Conservation (phyloP, 805 yeast species). For the Pichia ethanolica region DNA sequence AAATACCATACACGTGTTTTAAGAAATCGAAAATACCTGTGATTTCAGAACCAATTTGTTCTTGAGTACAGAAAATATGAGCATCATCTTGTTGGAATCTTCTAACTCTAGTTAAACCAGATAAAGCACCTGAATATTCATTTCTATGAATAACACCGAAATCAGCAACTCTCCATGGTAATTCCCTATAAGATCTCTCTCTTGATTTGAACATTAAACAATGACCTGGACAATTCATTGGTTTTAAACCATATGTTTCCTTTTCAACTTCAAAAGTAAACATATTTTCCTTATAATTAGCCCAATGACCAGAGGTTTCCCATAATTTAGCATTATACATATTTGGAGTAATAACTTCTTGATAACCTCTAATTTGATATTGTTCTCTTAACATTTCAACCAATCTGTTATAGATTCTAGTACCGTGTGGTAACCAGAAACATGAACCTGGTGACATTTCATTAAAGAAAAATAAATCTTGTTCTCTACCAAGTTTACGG, state of each 20-base stretch:
- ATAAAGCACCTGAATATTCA: constrained; percentile 88
- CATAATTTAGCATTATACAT: constrained; percentile 96
- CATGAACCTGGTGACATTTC: constrained; percentile 98
- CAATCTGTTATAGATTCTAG: constrained; percentile 89
- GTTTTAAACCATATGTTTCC: constrained; percentile 69
- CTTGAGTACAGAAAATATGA: constrained; percentile 87
- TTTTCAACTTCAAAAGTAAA: constrained; percentile 61
- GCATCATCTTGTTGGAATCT: constrained; percentile 98
- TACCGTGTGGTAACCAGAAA: constrained; percentile 99
- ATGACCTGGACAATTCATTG: constrained; percentile 46
- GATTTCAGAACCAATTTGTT: constrained; percentile 84
- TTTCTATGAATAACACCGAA: constrained; percentile 90
- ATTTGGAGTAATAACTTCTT: constrained; percentile 98
- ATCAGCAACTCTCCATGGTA: constrained; percentile 82
- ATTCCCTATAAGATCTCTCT: constrained; percentile 75
- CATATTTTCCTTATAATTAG: constrained; percentile 91
- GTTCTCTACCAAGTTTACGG: constrained; percentile 93
- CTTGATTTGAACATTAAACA: constrained; percentile 72
- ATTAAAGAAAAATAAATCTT: constrained; percentile 90
- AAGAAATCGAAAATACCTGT: constrained; percentile 79
- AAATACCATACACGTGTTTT: constrained; percentile 77
- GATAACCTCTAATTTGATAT: constrained; percentile 90
- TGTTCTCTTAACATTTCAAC: constrained; percentile 73
- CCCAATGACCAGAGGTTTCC: constrained; percentile 98
- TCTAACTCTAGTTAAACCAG: constrained; percentile 89